Conservation (phyloP, 495 filamentous ascomycete genomes). For the Aspergillus ostianus region DNA sequence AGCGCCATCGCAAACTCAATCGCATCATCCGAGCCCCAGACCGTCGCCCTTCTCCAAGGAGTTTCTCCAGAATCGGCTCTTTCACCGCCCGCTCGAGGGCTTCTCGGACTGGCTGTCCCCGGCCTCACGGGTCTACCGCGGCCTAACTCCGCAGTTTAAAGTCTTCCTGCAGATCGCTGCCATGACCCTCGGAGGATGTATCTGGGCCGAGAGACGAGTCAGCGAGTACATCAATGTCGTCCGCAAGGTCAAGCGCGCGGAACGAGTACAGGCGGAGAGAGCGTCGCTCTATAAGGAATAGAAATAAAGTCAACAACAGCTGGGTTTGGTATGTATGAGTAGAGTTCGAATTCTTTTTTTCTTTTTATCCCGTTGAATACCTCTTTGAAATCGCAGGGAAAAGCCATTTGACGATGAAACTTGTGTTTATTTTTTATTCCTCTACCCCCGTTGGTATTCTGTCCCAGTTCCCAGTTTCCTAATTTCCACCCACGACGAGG, state of each 20-base stretch:
- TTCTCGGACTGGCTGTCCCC: slow-evolving; percentile 48
- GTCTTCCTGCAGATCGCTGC: slow-evolving; percentile 84
- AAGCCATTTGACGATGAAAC: not conserved
- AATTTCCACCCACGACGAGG: not conserved
- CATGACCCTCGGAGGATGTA: slow-evolving; percentile 81
- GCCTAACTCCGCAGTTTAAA: slow-evolving; percentile 87
- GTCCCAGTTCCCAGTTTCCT: not conserved
- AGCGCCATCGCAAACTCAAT: slow-evolving; percentile 20
- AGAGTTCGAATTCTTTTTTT: not conserved
- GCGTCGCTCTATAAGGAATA: slow-evolving; percentile 37
- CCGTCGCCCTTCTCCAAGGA: slow-evolving; percentile 37
- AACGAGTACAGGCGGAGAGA: slow-evolving; percentile 59
- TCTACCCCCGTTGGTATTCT: too few relatives aligned
- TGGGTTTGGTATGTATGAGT: not conserved
- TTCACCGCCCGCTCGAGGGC: slow-evolving; percentile 44
- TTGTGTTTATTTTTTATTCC: not conserved
- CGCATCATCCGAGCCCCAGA: slow-evolving; percentile 22
- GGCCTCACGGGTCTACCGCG: slow-evolving; percentile 70
- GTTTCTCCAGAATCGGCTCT: slow-evolving; percentile 36
- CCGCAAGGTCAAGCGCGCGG: slow-evolving; percentile 59
- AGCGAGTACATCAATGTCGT: slow-evolving; percentile 57
- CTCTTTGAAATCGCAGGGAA: not conserved
- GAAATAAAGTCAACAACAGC: not conserved
- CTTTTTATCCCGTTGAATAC: not conserved
- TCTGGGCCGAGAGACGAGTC: slow-evolving; percentile 77